These are phyloP conservation scores for Solanum hybrid DNA, from an alignment of 305 asterid genomes.

Conservation along the genomic window DNA sequence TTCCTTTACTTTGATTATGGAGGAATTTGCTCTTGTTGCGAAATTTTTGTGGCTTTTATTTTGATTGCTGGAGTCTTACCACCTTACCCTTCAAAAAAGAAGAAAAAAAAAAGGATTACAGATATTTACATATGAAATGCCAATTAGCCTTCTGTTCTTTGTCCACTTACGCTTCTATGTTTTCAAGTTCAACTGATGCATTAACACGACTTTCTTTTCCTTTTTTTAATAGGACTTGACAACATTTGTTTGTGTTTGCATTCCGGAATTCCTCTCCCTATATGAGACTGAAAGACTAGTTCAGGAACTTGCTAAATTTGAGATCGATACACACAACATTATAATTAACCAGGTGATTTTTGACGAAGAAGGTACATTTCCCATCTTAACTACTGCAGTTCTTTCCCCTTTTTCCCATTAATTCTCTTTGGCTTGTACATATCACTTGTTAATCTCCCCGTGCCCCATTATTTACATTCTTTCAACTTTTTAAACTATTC, in stretches of 20 bases:
- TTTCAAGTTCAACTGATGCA: neutral
- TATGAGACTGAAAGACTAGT: slow-evolving; percentile 93
- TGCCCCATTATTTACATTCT: neutral
- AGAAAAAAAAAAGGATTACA: neutral
- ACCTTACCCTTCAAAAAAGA: neutral
- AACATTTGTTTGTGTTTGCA: slow-evolving; percentile 91
- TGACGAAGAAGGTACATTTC: slow-evolving; percentile 75
- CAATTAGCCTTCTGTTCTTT: neutral
- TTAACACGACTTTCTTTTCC: neutral
- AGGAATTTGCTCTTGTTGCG: neutral
- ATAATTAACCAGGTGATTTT: slow-evolving; percentile 89
- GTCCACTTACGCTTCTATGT: neutral
- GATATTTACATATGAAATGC: neutral
- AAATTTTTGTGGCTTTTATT: neutral
- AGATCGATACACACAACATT: slow-evolving; percentile 91
- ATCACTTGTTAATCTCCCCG: neutral
- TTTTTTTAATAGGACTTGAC: slow-evolving; percentile 66
- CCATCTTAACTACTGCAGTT: neutral
- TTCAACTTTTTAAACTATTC: neutral
- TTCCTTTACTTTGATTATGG: neutral
- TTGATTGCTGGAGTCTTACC: neutral
- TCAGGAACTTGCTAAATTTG: slow-evolving; percentile 87
- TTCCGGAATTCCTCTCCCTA: slow-evolving; percentile 91
- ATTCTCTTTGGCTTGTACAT: neutral
- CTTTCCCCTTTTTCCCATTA: neutral